Evolutionary conservation across 306 rosid species (phyloP), one percentile per base, ranked within the genome.

Genomic region (Adenanthera pavonina): DNA sequence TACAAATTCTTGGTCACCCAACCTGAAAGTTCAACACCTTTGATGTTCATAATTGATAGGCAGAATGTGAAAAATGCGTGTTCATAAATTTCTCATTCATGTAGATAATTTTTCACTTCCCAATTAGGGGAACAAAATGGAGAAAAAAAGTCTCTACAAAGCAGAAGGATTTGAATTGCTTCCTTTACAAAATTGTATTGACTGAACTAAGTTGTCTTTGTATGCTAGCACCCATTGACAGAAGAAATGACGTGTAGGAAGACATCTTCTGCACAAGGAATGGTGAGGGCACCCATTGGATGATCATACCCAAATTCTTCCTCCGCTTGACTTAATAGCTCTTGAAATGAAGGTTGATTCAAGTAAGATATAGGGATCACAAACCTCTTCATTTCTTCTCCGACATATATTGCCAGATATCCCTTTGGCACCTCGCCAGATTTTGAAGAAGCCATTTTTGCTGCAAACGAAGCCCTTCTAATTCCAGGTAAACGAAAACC

Each of bases 351-450:
- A 33, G 76, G 81, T 16, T 75, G 43, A 20, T 68, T 82, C 81
- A 82, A 67, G 72, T n/a, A 75, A 7, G 85, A 81, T 13, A 67
- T 8, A 0, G 81, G 85, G 13, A 81, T 38, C 49, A 75, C 62
- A 8, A 66, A 67, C 30, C 85, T 34, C 53, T 46, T 81, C 77
- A 40, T 67, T 56, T 81, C 67, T 13, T 81, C 85, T 14, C 85
- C 85, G 7, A 81, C 72, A 19, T 56, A 67, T 5, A 81, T 61
- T 14, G 72, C 67, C 8, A 81, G 40, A 64, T 75, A 44, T 3
- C 81, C 85, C 11, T 54, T 81, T 34, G 76, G 76, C 14, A 81
- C 70, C 9, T 69, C 83, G 6, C 12, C 25, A 17, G 47, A n/a
- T 8, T 33, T 60, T 53, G 59, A 53, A 1, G 59, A 44, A 33